Conservation (phyloP, 2,329 filamentous ascomycete genomes). For the Achaetomium macrosporum region DNA sequence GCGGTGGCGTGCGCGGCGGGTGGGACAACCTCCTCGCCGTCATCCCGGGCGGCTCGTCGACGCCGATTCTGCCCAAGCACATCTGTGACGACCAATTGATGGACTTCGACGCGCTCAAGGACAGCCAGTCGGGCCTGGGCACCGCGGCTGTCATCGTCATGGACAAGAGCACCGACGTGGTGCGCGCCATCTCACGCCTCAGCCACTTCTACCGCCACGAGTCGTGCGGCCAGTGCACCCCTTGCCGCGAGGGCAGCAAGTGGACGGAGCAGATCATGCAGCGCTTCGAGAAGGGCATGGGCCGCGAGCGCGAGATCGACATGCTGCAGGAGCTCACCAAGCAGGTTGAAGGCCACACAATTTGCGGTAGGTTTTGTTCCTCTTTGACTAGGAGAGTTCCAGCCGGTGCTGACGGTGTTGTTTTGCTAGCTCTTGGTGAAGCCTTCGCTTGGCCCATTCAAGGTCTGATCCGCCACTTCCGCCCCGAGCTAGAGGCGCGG, state of each 20-base stretch:
- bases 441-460: conserved; percentile 98
- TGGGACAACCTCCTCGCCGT: conserved; percentile 97
- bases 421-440: conserved; percentile 69
- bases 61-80: conserved; percentile 83
- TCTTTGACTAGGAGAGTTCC: background rate
- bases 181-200: conserved; percentile 86
- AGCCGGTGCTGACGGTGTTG: conserved; percentile 27
- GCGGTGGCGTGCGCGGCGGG: conserved; percentile 89
- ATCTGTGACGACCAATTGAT: conserved; percentile 94
- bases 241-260: conserved; percentile 98
- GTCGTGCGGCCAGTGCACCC: conserved; percentile 96
- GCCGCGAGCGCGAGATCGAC: conserved; percentile 87
- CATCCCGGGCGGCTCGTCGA: conserved; percentile 95
- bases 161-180: conserved; percentile 96
- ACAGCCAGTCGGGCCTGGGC: conserved; percentile 92
- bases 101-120: conserved; percentile 98
- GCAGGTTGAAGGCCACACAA: conserved; percentile 98
- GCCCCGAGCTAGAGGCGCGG: conserved; percentile 87
- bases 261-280: conserved; percentile 99
- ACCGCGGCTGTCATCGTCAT: conserved; percentile 98
- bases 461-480: conserved; percentile 96
- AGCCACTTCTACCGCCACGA: conserved; percentile 98
- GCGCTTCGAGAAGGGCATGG: conserved; percentile 87
- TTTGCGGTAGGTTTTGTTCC: conserved; percentile 64
- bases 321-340: conserved; percentile 99